These are phyloP conservation scores for Auriculariales sp. DNA, from an alignment of 768 basidiomycete species.

Conservation along the genomic window DNA sequence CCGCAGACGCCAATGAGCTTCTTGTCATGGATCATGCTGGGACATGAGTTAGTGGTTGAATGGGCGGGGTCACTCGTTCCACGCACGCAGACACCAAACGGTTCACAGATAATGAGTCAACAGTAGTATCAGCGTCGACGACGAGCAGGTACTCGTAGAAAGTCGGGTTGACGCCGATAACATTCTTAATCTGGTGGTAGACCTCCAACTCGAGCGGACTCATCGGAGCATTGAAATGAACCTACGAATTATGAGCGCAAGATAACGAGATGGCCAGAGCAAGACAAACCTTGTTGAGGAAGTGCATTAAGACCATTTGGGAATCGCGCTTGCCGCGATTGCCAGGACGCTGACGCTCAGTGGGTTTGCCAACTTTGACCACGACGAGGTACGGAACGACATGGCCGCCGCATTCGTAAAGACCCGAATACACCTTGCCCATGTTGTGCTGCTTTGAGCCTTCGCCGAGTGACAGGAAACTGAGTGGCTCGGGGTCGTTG, in stretches of 20 bases:
- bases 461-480: conserved; percentile 87
- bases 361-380: conserved; percentile 90
- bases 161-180: conserved; percentile 96
- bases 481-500: conserved; percentile 85
- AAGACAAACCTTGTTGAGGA: conserved; percentile 75
- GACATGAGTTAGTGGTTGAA: neutral
- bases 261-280: neutral
- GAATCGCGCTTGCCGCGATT: conserved; percentile 98
- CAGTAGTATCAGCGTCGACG: conserved; percentile 91
- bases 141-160: conserved; percentile 96
- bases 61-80: neutral
- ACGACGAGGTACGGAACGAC: conserved; percentile 91
- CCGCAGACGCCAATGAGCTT: conserved; percentile 90
- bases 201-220: conserved; percentile 94
- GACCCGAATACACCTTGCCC: conserved; percentile 92
- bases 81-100: conserved; percentile 86
- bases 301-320: conserved; percentile 92
- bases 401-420: conserved; percentile 89
- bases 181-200: conserved; percentile 99
- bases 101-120: conserved; percentile 76
- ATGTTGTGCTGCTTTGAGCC: conserved; percentile 95
- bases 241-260: conserved; percentile 29
- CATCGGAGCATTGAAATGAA: conserved; percentile 95
- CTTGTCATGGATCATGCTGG: conserved; percentile 93
- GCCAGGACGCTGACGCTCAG: conserved; percentile 82